Base-by-base conservation (phyloP, 2,329 filamentous ascomycete genomes). In the Cladosporium sp. region DNA sequence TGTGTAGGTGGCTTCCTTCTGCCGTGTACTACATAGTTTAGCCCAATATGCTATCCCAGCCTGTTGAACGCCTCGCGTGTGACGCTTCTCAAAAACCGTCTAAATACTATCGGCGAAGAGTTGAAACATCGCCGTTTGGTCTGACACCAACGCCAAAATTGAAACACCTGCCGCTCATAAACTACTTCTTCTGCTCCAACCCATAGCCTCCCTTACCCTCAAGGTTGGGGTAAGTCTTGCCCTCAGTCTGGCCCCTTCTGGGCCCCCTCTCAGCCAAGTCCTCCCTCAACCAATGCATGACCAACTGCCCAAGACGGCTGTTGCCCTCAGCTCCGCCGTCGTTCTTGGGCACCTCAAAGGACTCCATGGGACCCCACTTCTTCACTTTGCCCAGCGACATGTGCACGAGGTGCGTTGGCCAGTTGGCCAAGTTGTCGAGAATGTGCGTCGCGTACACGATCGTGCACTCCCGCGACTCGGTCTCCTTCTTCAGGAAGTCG, bases 381-480 rank as follows among this genome's bases (percentile, higher is more conserved):
- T 89, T 91, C 56, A 96, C 86, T 55, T 79, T 82, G 22, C 93
- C 93, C 41, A 96, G 69, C 65, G 90, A 86, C 92, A 99, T 96
- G 68, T 97, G 92, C 43, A 95, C 91, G 32, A 99, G 76, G 71
- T 99, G 91, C 1, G 88, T 95, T 6, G 93, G 93, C 93, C 93
- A 99, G 17, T 85, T 84, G 1, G 90, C 90, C 44, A 99, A 74
- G 68, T 97, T 96, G 67, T 99, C 93, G 59, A 99, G 73, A 57
- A 99, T 96, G 70, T 99, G 93, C 12, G 93, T 99, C 7, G 93
- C 93, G 68, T 99, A 99, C 24, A 99, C 90, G 61, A 99, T 88
- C 4, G 93, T 96, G 66, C 91, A 96, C 34, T 83, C 78, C 47
- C 92, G 78, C 7, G 66, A 75, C 71, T 92, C 86, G 0, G 92